Evolutionary conservation across 306 rosid genomes (phyloP), one percentile per base, ranked within the genome.

Genomic region (Neltuma alba): DNA sequence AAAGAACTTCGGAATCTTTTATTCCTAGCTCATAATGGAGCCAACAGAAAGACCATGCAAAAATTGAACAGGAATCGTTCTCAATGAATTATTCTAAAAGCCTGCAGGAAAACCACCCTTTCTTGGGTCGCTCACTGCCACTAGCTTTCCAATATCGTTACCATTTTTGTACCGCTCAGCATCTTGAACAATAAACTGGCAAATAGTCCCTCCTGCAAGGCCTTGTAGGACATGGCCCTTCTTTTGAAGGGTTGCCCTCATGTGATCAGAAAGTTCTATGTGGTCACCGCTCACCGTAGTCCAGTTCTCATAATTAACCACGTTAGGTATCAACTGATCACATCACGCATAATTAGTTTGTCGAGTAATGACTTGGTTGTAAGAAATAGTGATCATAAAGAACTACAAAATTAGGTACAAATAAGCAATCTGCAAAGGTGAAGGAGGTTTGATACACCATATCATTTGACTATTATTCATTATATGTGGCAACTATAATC

Each of bases 111-210:
- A 45, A 36, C 97, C 97, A 45, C 97, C 98, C 82, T 92, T 94
- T 86, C 97, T 91, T 11, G 98, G 98, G 76, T 94, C 97, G 84
- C 98, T 94, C 58, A 94, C 98, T 15, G 94, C 97, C 55, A 89
- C 88, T 58, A 94, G 86, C 84, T 80, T 78, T 57, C 83, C 86
- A 16, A 18, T 11, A 41, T 30, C 82, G 66, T 62, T 64, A 36
- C 84, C 86, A 68, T 25, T 58, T 66, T 44, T 64, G 4, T 55
- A 78, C 37, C 55, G 7, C 9, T 54, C 78, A 21, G 9, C 28
- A 30, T 81, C 82, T 83, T 76, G 76, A 82, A 85, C 88, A 64
- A 89, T 84, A 65, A 92, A 84, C 87, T 94, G 94, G 76, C 85
- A 87, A 72, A 91, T 79, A 23, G 97, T 81, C 76, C 93, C 97